Percentiles rank a stretch among this genome's conserved stretches.
Evolutionary conservation across 2,329 filamentous ascomycete genomes (phyloP).

Genomic region (Thermochaetoides dissita): DNA sequence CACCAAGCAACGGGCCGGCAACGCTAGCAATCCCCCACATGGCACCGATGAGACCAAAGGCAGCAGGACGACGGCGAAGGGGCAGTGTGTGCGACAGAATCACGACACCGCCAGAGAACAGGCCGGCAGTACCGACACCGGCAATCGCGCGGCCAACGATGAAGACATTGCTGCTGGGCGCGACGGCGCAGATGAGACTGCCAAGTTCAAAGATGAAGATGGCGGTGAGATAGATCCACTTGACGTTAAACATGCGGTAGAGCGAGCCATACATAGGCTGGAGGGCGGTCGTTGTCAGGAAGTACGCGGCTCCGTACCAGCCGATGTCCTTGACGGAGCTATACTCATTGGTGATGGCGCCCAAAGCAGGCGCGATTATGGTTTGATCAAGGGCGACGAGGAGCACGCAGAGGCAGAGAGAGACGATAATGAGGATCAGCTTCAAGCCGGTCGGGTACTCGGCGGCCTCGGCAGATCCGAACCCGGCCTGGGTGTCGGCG

Average conservation of each 20-base stretch:
- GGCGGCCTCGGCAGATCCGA: conserved; percentile 7
- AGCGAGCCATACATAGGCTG: conserved; percentile 36
- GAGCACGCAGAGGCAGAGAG: conserved; percentile 33
- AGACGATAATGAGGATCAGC: conserved; percentile 27
- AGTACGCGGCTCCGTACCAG: conserved; percentile 38
- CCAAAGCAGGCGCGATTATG: conserved; percentile 37
- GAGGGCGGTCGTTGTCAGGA: conserved; percentile 34
- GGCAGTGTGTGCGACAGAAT: conserved; percentile 36
- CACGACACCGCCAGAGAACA: conserved; percentile 36
- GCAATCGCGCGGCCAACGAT: conserved; percentile 39
- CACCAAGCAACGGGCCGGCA: conserved; percentile 35
- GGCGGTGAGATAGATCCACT: conserved; percentile 28
- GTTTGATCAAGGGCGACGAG: conserved; percentile 38
- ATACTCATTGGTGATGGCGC: conserved; percentile 35
- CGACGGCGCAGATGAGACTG: conserved; percentile 26
- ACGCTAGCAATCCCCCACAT: conserved; percentile 41
- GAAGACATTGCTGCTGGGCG: conserved; percentile 32
- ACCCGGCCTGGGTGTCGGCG: conserved; percentile 1
- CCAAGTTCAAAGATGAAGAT: conserved; percentile 22
- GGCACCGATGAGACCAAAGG: conserved; percentile 39
- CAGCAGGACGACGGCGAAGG: conserved; percentile 37
- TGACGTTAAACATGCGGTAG: conserved; percentile 37
- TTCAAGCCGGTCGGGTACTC: conserved; percentile 27
- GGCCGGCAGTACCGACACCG: conserved; percentile 36
- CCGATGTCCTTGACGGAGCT: conserved; percentile 33